Evolutionary conservation across 331 rosid species (phyloP), one percentile per base, ranked within the genome.

Genomic region (Erythrophleum ivorense): DNA sequence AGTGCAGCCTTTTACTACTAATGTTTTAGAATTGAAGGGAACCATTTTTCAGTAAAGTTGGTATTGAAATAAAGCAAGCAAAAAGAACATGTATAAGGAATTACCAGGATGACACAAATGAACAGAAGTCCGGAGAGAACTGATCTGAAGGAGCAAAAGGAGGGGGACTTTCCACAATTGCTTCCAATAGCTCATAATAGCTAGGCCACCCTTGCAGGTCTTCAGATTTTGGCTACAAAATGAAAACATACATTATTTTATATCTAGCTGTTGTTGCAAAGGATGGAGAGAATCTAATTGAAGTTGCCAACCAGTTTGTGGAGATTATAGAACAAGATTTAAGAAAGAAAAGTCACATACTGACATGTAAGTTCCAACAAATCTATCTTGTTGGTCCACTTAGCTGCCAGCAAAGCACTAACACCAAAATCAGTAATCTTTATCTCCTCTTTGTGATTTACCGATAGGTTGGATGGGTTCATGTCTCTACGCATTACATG

Each of bases 371-470:
- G 99, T 95, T 74, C 98, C 99, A 34, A 95, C 97, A 71, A 95
- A 95, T 74, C 98, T 93, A 78, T 95, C 97, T 77, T 97, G 89
- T 84, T 91, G 99, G 78, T 97, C 99, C 90, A 93, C 89, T 71
- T 97, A 89, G 85, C 93, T 54, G 97, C 99, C 64, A 95, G 93
- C 86, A 90, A 76, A 65, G 98, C 99, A 88, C 98, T 93, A 68
- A 95, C 99, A 64, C 99, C 99, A 84, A 95, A 95, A 89, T 95
- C 98, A 73, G 98, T 95, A 78, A 95, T 93, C 87, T 95, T 95
- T 85, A 93, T 98, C 81, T 93, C 97, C 70, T 98, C 98, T 88
- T 90, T 89, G 84, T 91, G 96, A 90, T 95, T 95, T 79, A 91
- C 98, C 10, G 91, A 92, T 80, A 95, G 88, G 88, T 95, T 95